A percentile compares a stretch with the other conserved stretches of the same genome.
Conservation (phyloP, 2,329 filamentous ascomycete genomes). For the Phyllosticta ampelicida region DNA sequence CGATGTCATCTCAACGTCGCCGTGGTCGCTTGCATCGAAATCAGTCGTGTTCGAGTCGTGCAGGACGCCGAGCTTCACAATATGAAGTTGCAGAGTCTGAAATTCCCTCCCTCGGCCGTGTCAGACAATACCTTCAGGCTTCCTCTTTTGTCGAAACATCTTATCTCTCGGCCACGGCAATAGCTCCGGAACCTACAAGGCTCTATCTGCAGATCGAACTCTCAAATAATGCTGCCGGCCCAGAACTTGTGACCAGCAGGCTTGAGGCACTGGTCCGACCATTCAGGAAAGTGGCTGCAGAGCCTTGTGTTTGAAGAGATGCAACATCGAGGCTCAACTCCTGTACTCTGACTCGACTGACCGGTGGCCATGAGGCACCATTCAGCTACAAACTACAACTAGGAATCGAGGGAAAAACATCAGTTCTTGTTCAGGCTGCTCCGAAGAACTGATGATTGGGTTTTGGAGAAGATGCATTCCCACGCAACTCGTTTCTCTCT, state of each 20-base stretch:
- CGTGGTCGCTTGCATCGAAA: neutral
- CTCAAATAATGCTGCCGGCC: too few relatives aligned
- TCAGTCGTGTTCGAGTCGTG: neutral
- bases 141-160: neutral
- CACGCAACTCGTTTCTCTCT: neutral
- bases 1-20: neutral
- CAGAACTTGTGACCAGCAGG: neutral
- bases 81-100: neutral
- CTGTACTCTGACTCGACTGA: neutral
- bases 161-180: neutral
- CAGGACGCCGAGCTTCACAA: neutral
- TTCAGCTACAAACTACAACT: neutral
- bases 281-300: neutral
- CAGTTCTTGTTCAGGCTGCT: too few relatives aligned
- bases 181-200: neutral
- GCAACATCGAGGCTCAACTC: neutral
- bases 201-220: neutral
- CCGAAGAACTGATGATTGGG: neutral
- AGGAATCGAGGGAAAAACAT: neutral
- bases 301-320: neutral
- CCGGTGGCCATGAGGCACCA: neutral
- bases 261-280: neutral
- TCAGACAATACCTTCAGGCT: neutral
- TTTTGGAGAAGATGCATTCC: neutral
- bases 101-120: neutral